Evolutionary conservation across 805 yeast genomes (phyloP).

Genomic region (Hanseniaspora singularis): DNA sequence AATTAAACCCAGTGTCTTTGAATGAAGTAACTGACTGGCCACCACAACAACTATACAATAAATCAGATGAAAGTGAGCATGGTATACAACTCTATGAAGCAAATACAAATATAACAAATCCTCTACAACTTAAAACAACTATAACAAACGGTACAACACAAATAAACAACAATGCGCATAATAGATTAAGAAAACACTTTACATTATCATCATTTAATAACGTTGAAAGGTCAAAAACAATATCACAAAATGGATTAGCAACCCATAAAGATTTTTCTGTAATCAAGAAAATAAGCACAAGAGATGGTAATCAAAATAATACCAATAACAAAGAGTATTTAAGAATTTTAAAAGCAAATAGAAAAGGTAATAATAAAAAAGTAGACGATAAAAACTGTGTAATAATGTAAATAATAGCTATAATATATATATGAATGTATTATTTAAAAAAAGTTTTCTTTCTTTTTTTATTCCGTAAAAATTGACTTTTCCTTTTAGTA

Average conservation of each 20-base stretch:
- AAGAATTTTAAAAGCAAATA: constrained; percentile 4
- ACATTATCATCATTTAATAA: constrained; percentile 20
- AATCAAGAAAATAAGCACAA: constrained; percentile 15
- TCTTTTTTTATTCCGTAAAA: too few species aligned
- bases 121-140: constrained; percentile 4
- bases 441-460: not conserved
- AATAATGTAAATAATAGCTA: constrained; percentile 7
- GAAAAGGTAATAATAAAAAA: constrained; percentile 1
- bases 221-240: constrained; percentile 26
- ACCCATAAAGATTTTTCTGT: constrained; percentile 9
- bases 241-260: constrained; percentile 23
- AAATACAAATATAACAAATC: constrained; percentile 12
- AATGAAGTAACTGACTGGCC: constrained; percentile 8
- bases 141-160: constrained; percentile 10
- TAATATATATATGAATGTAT: too few species aligned
- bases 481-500: too few species aligned
- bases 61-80: constrained; percentile 19
- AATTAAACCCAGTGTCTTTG: not conserved
- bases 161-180: not conserved
- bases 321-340: constrained; percentile 1
- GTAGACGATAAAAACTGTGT: constrained; percentile 7
- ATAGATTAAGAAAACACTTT: constrained; percentile 17
- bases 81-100: constrained; percentile 14
- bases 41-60: constrained; percentile 24
- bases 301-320: not conserved